Percentiles rank a stretch among this genome's conserved stretches.
phyloP scores from a whole-genome alignment of 371 early-diverging fungal species.

The Circinella minor region DNA sequence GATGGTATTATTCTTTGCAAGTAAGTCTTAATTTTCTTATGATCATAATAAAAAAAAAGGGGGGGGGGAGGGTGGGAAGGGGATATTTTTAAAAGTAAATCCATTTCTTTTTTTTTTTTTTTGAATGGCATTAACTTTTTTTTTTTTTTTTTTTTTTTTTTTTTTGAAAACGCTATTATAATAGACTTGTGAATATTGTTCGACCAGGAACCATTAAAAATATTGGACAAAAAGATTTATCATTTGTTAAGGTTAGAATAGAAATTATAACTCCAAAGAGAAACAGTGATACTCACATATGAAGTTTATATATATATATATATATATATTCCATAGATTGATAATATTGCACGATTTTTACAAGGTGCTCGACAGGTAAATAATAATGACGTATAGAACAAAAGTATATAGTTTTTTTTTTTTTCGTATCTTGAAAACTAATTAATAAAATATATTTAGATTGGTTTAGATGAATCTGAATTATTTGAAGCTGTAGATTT shows the following conservation, averaged over 20 bases:
- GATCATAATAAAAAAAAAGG: background rate
- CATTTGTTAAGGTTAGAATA: conserved; percentile 70
- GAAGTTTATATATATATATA: background rate
- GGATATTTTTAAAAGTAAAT: no score
- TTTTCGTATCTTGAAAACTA: no score
- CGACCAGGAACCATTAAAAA: conserved; percentile 73
- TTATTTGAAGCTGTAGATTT: conserved; percentile 93
- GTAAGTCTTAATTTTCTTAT: conserved; percentile 42
- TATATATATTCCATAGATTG: no score
- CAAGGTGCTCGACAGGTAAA: conserved; percentile 61
- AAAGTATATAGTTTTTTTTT: background rate
- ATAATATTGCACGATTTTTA: conserved; percentile 75
- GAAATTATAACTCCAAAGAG: no score
- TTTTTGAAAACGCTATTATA: no score
- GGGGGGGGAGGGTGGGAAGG: background rate
- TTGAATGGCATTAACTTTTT: no score
- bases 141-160: no score
- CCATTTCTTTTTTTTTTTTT: no score
- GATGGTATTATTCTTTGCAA: conserved; percentile 85
- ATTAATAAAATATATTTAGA: conserved; percentile 23
- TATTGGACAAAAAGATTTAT: conserved; percentile 68
- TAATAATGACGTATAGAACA: conserved; percentile 32
- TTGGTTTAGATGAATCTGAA: conserved; percentile 77
- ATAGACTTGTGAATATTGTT: conserved; percentile 75
- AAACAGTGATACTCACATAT: no score